Base-by-base conservation (phyloP, 805 yeast species). In the Yamadazyma paraphyllophila region DNA sequence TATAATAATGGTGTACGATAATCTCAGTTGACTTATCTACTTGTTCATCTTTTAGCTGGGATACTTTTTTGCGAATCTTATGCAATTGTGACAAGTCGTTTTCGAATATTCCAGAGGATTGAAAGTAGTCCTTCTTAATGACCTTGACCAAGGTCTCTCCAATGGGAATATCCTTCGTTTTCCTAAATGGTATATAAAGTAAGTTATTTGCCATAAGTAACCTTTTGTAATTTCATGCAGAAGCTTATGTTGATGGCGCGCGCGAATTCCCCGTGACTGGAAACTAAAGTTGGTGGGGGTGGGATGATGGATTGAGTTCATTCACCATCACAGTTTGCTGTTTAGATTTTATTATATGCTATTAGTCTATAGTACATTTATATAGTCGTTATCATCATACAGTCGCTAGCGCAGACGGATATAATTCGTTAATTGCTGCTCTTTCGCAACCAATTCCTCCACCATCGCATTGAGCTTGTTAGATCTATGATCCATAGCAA, bases 111-210 rank as follows among this genome's bases (percentile, higher is more conserved):
- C 63, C 52, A 5, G 67, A 65, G 0, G 73, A 54, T 50, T 71
- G 77, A 55, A 66, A 69, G 51, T 58, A 71, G 43, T 79, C 82
- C 25, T 63, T 57, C 35, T 75, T 66, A 31, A 84, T 82, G 30
- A 78, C 60, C 10, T 63, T 64, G 2, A 71, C 57, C 7, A 78
- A 57, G 14, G 63, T 67, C 1, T 54, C 56, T 2, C 68, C 73
- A 6, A 82, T 51, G 40, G 72, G 72, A 2, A 75, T 55, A 7
- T 63, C 61, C 27, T 64, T 60, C 0, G 85, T 72, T 44, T 70
- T 67, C 39, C 84, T 66, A 15, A 74, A 66, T 0, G 86, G 85
- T 2, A 83, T 63, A 47, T 66, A 67, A 13, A 81, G 58, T 33
- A 82, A 59, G 48, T 80, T 79, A 37, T 61, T 51, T 30, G 44